Evolutionary conservation across 2,329 filamentous ascomycete species (phyloP).

Genomic region (Penicillium sp.): DNA sequence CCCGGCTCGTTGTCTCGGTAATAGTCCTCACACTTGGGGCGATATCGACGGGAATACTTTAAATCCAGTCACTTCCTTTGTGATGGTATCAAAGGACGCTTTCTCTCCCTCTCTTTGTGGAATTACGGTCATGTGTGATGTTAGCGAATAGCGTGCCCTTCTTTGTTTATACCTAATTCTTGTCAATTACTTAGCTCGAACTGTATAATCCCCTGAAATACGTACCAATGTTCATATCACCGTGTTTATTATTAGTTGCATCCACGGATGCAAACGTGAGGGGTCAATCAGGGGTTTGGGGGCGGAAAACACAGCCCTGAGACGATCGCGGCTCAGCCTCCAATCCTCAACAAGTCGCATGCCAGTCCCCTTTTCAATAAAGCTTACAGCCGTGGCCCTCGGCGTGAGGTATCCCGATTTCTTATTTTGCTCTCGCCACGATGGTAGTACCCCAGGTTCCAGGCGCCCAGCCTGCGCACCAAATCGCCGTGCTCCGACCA

Average conservation of each 20-base stretch:
- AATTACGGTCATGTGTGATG: constrained; percentile 27
- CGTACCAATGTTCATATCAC: not conserved
- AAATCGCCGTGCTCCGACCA: constrained; percentile 10
- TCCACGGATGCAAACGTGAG: not conserved
- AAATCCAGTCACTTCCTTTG: not conserved
- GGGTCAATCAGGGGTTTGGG: constrained; percentile 1
- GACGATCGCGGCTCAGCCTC: constrained; percentile 1
- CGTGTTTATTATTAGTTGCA: not conserved
- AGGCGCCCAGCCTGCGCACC: not conserved
- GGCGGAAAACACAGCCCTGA: not conserved
- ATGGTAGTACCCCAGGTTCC: constrained; percentile 1
- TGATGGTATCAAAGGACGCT: not conserved
- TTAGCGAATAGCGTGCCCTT: constrained; percentile 25
- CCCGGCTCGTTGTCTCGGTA: constrained; percentile 5
- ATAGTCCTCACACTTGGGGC: constrained; percentile 8
- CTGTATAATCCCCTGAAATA: not conserved
- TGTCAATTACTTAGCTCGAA: constrained; percentile 8
- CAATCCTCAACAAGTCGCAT: not conserved
- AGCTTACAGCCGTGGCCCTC: not conserved
- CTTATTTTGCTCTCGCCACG: not conserved
- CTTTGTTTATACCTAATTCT: constrained; percentile 7
- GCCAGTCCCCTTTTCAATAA: not conserved
- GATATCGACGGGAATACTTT: constrained; percentile 9
- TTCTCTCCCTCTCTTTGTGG: constrained; percentile 6
- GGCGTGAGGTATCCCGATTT: not conserved